A percentile compares a stretch with the other conserved stretches of the same genome.
These are phyloP conservation scores for Fusarium succisae DNA, from an alignment of 2,329 filamentous ascomycete genomes.

Conservation along the genomic window DNA sequence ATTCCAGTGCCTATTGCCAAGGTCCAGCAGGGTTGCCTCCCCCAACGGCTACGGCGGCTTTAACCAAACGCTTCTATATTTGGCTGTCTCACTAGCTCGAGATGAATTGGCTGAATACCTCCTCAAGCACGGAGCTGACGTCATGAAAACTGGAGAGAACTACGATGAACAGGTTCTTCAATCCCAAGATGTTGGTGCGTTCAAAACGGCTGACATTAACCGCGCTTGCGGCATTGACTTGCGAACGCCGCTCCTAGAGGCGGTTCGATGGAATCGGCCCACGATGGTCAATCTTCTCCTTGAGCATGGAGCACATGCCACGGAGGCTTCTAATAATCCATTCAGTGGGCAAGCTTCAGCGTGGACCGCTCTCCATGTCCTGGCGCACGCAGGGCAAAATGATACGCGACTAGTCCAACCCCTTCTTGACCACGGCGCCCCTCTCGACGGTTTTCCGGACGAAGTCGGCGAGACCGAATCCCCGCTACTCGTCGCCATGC, in stretches of 20 bases:
- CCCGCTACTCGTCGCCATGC: background rate
- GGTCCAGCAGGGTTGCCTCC: background rate
- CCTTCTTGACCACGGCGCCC: background rate
- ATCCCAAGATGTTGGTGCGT: background rate
- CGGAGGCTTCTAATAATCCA: fast-evolving
- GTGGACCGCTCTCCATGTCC: background rate
- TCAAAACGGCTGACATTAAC: background rate
- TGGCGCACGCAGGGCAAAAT: background rate
- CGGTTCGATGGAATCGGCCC: background rate
- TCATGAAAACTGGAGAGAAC: background rate
- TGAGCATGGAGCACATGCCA: background rate
- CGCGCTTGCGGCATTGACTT: background rate
- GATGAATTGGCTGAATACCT: background rate
- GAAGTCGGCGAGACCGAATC: background rate
- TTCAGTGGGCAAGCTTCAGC: background rate
- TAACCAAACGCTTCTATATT: background rate
- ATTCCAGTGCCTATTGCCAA: background rate
- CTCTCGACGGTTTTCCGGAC: background rate
- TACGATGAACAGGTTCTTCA: background rate
- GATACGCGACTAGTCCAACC: background rate
- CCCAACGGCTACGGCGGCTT: background rate
- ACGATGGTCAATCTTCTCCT: background rate
- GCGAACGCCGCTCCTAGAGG: background rate
- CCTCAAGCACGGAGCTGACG: background rate
- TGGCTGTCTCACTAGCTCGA: background rate